A percentile compares a stretch with the other conserved stretches of the same genome.
Evolutionary conservation across 2,329 filamentous ascomycete genomes (phyloP).

Genomic region (Diaporthe sp.): DNA sequence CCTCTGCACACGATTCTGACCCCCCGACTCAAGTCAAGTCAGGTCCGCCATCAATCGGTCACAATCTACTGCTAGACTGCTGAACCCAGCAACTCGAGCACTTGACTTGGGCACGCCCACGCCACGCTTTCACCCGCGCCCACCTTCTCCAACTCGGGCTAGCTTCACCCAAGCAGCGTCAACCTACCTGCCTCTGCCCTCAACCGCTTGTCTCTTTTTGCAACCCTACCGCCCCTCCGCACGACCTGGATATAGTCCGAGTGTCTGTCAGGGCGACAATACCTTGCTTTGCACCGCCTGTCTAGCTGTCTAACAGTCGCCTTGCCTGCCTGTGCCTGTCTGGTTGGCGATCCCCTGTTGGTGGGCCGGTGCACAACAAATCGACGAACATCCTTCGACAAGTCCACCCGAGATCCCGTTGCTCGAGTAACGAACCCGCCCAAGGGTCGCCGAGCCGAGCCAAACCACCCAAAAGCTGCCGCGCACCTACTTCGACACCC

Average conservation of each 20-base stretch:
- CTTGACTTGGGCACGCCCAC: constrained; percentile 14
- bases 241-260: constrained; percentile 9
- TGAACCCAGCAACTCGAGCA: neutral
- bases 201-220: constrained; percentile 9
- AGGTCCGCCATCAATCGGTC: constrained; percentile 13
- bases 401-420: constrained; percentile 18
- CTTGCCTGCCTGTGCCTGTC: neutral
- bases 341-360: constrained; percentile 6
- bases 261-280: neutral
- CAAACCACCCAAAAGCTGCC: neutral
- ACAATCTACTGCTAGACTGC: constrained; percentile 18
- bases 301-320: neutral
- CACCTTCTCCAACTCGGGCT: constrained; percentile 28
- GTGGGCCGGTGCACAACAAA: constrained; percentile 29
- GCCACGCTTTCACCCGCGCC: constrained; percentile 11
- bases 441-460: neutral
- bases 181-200: constrained; percentile 5
- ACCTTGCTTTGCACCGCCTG: neutral
- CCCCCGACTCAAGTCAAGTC: constrained; percentile 1
- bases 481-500: neutral
- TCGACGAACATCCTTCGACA: constrained; percentile 1
- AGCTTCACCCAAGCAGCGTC: constrained; percentile 17
- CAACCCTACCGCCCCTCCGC: constrained; percentile 8
- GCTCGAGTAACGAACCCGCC: constrained; percentile 24
- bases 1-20: neutral